A percentile compares a stretch with the other conserved stretches of the same genome.
Conservation (phyloP, 2,329 filamentous ascomycete species). For the Cephalotrichum gorgonifer region DNA sequence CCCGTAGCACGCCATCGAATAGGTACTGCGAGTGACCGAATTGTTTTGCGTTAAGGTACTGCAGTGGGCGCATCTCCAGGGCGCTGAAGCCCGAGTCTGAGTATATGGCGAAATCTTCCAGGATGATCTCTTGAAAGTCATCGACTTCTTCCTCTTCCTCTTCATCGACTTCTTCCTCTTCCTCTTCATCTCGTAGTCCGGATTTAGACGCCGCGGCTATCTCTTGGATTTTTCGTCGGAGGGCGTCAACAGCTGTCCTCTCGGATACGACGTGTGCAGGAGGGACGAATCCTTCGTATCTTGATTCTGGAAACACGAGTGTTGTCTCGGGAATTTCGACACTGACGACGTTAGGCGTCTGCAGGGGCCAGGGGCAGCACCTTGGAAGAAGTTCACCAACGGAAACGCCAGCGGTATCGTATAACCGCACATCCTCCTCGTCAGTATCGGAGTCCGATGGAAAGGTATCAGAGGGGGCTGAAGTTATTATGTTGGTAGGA, state of each 20-base stretch:
- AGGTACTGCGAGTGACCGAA: constrained; percentile 27
- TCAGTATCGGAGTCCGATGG: no score
- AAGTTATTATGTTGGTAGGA: no score
- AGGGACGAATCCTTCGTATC: constrained; percentile 20
- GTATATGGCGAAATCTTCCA: constrained; percentile 52
- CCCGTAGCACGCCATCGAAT: constrained; percentile 50
- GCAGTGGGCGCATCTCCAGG: constrained; percentile 43
- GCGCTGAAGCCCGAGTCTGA: constrained; percentile 20
- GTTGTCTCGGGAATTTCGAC: constrained; percentile 18
- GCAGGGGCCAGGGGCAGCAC: background rate
- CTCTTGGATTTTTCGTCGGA: background rate
- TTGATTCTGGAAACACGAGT: constrained; percentile 17
- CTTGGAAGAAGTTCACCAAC: background rate
- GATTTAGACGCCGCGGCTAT: background rate
- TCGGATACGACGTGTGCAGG: constrained; percentile 14
- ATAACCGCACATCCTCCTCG: background rate
- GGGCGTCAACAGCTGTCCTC: background rate
- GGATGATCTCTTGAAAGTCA: constrained; percentile 31
- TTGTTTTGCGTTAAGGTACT: constrained; percentile 34
- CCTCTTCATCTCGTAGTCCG: background rate
- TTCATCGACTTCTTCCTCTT: background rate
- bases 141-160: background rate
- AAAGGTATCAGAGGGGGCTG: no score
- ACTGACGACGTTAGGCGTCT: background rate
- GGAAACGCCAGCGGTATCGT: background rate